Percentiles rank a stretch among this genome's conserved stretches.
These are phyloP conservation scores for Marasmius tenuissimus DNA, from an alignment of 1,284 basidiomycete genomes.

Conservation along the genomic window DNA sequence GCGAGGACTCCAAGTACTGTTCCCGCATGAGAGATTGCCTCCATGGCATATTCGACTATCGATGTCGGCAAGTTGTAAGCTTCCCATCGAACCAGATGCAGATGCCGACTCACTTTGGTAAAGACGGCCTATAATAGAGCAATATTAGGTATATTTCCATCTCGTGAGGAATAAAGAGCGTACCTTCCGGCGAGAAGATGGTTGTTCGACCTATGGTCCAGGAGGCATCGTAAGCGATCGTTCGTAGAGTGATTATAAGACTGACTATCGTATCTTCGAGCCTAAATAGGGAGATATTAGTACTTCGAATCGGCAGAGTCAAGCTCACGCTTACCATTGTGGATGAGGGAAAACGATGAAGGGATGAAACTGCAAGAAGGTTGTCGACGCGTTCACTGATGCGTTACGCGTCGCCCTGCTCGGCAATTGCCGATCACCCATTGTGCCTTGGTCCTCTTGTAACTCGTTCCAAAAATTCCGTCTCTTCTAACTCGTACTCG, in stretches of 20 bases:
- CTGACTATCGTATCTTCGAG: conserved; percentile 89
- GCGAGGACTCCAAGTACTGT: conserved; percentile 95
- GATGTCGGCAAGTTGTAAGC: conserved; percentile 7
- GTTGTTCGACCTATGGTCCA: conserved; percentile 75
- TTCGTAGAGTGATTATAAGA: conserved; percentile 10
- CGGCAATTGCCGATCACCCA: conserved; percentile 33
- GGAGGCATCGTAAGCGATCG: not conserved
- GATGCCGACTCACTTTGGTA: conserved; percentile 74
- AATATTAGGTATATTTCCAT: conserved; percentile 14
- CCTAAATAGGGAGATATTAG: conserved; percentile 41
- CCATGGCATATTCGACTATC: conserved; percentile 98
- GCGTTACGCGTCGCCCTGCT: conserved; percentile 39
- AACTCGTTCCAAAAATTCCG: not conserved
- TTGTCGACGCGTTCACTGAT: conserved; percentile 10
- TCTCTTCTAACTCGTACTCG: not conserved
- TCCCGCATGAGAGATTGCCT: conserved; percentile 96
- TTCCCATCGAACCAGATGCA: not conserved
- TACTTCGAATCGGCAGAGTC: not conserved
- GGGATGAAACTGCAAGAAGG: not conserved
- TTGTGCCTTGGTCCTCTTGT: not conserved
- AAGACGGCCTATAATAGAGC: conserved; percentile 62
- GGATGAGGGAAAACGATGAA: conserved; percentile 10
- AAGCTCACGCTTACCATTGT: conserved; percentile 30
- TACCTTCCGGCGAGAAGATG: conserved; percentile 95
- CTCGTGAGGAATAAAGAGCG: conserved; percentile 24